Base-by-base conservation (phyloP, 306 rosid species). In the Dryas alaskensis region DNA sequence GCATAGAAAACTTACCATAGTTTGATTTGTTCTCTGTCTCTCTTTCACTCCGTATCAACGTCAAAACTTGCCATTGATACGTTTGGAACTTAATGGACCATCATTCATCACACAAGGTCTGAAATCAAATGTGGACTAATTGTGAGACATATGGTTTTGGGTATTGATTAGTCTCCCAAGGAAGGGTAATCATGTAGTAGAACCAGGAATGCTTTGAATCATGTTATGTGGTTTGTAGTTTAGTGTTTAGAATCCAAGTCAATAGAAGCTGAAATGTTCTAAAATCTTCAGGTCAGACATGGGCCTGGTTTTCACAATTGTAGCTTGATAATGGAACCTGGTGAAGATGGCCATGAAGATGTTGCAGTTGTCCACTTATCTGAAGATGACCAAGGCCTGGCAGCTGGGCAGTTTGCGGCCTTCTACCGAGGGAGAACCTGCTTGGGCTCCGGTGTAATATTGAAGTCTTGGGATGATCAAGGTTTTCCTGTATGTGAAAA, bases 311-410 rank as follows among this genome's bases (percentile, higher is more conserved):
- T 94, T 75, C 87, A 87, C 60, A 62, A 81, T 60, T 94, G 98
- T 76, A 83, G 78, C 70, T 80, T 94, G 53, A 73, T 60, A 25
- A 79, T 90, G 86, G 95, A 91, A 82, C 74, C 60, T 44, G 76
- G 74, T 68, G 83, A 69, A 55, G 84, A 87, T 78, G 75, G 79
- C 22, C 5, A 46, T 55, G 82, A 74, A 76, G 89, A 83, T 65
- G 57, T 87, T 50, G 96, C 92, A 39, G 89, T 91, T 2, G 97
- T 91, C 76, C 78, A 44, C 49, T 82, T 91, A 79, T 82, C 85
- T 51, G 88, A 83, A 66, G 97, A 94, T 73, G 98, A 91, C 78
- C 98, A 91, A 81, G 98, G 98, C 73, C 89, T 94, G 71, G 98
- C 97, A 50, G 96, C 95, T 3, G 98, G 98, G 69, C 98, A 91